Percentiles rank a stretch among this genome's conserved stretches.
Evolutionary conservation across 306 rosid species (phyloP).

Genomic region (Prunus dulcis): DNA sequence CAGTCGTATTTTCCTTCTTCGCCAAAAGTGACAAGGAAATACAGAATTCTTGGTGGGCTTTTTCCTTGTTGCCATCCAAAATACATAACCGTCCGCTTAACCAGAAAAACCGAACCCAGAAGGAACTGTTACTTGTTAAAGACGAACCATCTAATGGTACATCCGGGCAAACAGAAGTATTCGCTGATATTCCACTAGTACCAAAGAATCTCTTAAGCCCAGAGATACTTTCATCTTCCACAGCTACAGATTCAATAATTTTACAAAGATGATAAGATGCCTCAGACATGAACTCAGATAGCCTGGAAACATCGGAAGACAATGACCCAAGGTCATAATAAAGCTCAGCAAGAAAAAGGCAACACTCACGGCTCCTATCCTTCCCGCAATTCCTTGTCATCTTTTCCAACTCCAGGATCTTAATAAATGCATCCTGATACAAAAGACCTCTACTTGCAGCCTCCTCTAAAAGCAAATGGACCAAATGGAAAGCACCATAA

Average conservation of each 20-base stretch:
- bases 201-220: conserved; percentile 37
- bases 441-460: conserved; percentile 54
- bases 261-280: conserved; percentile 88
- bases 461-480: conserved; percentile 77
- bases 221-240: conserved; percentile 38
- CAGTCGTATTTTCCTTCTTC: conserved; percentile 35
- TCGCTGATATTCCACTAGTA: conserved; percentile 30
- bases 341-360: conserved; percentile 81
- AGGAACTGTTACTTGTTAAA: conserved; percentile 44
- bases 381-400: conserved; percentile 89
- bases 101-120: conserved; percentile 94
- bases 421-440: conserved; percentile 63
- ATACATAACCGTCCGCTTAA: conserved; percentile 83
- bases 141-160: conserved; percentile 36
- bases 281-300: conserved; percentile 65
- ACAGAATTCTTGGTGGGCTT: conserved; percentile 72
- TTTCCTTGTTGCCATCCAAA: conserved; percentile 72
- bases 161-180: conserved; percentile 28
- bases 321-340: conserved; percentile 76
- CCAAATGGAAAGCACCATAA: conserved; percentile 82
- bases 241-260: conserved; percentile 83
- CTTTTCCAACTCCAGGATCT: conserved; percentile 87
- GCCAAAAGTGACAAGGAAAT: conserved; percentile 66
- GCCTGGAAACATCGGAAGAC: conserved; percentile 55
- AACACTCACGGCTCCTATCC: conserved; percentile 77